These are phyloP conservation scores for Microbotryum violaceum DNA, from an alignment of 1,284 basidiomycete species.

Conservation along the genomic window DNA sequence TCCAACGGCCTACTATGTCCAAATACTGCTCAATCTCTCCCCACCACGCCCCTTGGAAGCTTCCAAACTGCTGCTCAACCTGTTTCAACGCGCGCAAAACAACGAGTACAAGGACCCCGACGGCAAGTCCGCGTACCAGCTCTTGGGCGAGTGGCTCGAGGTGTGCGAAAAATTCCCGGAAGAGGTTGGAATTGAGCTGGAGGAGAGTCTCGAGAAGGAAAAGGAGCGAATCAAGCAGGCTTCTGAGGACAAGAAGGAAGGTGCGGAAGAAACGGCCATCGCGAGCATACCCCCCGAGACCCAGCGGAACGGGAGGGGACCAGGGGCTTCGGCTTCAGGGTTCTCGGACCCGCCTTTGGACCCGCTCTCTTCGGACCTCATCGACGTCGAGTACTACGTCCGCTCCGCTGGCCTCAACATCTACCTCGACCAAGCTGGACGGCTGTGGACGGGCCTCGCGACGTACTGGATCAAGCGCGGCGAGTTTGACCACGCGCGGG, in stretches of 20 bases:
- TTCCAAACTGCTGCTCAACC: slow-evolving; percentile 74
- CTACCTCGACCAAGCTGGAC: slow-evolving; percentile 93
- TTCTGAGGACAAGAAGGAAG: slow-evolving; percentile 28
- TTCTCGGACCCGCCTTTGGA: slow-evolving; percentile 10
- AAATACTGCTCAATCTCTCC: slow-evolving; percentile 55
- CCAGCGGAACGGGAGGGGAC: not conserved
- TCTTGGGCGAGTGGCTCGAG: slow-evolving; percentile 87
- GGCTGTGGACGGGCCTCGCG: slow-evolving; percentile 90
- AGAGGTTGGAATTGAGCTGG: slow-evolving; percentile 81
- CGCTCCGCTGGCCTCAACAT: slow-evolving; percentile 73
- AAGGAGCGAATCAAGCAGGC: slow-evolving; percentile 21
- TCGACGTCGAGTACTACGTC: slow-evolving; percentile 82
- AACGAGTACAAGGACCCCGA: slow-evolving; percentile 83
- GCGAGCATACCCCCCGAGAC: slow-evolving; percentile 46
- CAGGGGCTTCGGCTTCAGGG: not conserved
- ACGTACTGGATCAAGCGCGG: slow-evolving; percentile 98
- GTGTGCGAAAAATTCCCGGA: slow-evolving; percentile 86
- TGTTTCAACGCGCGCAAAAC: slow-evolving; percentile 66
- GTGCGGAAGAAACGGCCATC: not conserved
- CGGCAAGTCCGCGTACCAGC: slow-evolving; percentile 90
- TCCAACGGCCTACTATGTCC: slow-evolving; percentile 75
- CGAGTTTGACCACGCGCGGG: slow-evolving; percentile 75
- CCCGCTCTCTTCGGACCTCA: slow-evolving; percentile 57
- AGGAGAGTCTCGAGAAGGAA: slow-evolving; percentile 45
- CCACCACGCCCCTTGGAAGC: slow-evolving; percentile 83